Conservation (phyloP, 805 yeast genomes). For the Ogataea minuta region DNA sequence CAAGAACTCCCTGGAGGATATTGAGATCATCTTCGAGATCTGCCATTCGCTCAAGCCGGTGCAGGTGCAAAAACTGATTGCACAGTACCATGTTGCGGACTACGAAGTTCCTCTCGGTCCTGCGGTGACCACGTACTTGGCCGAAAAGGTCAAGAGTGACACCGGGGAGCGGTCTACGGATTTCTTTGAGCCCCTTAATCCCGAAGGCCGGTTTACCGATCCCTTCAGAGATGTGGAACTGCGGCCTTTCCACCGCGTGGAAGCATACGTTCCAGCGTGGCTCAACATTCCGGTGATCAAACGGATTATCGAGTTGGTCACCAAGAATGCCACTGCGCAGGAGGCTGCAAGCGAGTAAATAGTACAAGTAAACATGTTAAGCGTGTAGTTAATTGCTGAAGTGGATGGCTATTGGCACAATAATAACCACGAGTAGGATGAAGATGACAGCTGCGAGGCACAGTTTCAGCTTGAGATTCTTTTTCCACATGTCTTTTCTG, state of each 20-base stretch:
- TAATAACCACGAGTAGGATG: constrained; percentile 76
- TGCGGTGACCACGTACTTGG: constrained; percentile 74
- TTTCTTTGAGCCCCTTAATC: constrained; percentile 66
- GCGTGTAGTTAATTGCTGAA: constrained; percentile 40
- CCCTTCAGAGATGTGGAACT: constrained; percentile 74
- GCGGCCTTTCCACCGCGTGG: constrained; percentile 76
- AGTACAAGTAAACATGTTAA: constrained; percentile 2
- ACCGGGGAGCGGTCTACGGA: constrained; percentile 55
- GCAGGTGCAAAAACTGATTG: constrained; percentile 90
- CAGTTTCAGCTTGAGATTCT: constrained; percentile 93
- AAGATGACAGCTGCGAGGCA: constrained; percentile 80
- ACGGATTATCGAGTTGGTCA: constrained; percentile 83
- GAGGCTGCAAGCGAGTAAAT: constrained; percentile 34
- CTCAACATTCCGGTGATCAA: constrained; percentile 84
- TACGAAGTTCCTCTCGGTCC: constrained; percentile 91
- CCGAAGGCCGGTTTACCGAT: constrained; percentile 76
- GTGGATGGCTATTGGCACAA: constrained; percentile 92
- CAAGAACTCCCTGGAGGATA: constrained; percentile 85
- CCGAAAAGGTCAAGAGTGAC: constrained; percentile 61
- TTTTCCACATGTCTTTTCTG: constrained; percentile 99
- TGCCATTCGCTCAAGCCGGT: constrained; percentile 92
- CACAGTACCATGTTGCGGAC: constrained; percentile 88
- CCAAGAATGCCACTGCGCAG: constrained; percentile 75
- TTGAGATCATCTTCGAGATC: constrained; percentile 88
- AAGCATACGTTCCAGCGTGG: constrained; percentile 95